phyloP scores from a whole-genome alignment of 805 yeast genomes.

The Saturnispora hagleri region DNA sequence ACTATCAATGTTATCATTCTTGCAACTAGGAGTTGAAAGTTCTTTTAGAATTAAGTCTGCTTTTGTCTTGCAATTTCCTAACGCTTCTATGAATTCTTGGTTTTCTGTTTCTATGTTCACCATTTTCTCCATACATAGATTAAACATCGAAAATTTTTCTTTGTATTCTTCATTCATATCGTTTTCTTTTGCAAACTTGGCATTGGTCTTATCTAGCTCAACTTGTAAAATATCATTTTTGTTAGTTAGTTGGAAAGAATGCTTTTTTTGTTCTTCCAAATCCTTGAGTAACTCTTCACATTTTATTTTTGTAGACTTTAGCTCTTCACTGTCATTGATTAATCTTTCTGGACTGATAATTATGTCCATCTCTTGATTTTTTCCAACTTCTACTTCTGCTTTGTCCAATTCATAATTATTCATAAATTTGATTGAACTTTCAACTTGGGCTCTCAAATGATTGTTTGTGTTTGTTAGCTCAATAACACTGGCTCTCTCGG shows the following conservation, averaged over 20 bases:
- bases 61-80: not conserved
- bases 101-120: not conserved
- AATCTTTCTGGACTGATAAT: not conserved
- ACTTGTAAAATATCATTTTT: not conserved
- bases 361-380: not conserved
- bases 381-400: not conserved
- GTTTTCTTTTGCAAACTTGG: not conserved
- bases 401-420: not conserved
- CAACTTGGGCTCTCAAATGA: not conserved
- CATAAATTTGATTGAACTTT: not conserved
- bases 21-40: not conserved
- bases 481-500: not conserved
- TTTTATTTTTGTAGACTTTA: not conserved
- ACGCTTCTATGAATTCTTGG: not conserved
- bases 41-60: not conserved
- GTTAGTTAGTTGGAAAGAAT: not conserved
- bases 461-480: not conserved
- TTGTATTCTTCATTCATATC: not conserved
- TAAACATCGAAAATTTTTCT: not conserved
- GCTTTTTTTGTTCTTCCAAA: not conserved
- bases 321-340: not conserved
- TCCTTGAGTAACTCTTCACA: not conserved
- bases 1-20: not conserved
- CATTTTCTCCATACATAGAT: not conserved
- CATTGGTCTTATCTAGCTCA: not conserved